Base-by-base conservation (phyloP, 257 asterid genomes). In the Linderniella brevidens region DNA sequence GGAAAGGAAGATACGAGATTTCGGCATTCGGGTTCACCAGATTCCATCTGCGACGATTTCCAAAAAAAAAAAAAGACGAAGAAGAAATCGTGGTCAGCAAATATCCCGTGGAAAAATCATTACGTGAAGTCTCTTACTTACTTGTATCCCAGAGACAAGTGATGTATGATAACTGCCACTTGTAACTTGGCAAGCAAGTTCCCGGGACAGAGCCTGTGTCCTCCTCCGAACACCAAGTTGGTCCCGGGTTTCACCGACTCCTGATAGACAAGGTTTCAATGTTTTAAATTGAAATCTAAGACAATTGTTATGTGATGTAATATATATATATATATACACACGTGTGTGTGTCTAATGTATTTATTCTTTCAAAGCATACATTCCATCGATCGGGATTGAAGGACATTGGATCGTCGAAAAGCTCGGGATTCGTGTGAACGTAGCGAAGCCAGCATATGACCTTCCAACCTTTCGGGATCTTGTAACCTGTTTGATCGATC, bases 311-410 rank as follows among this genome's bases (percentile, higher is more conserved):
- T 25, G 32, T 25, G 3, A 25, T 25, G 6, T 25, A 25, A 25
- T 25, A 25, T 25, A 25, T 25, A 25, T 2, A 3, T 25, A 25
- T 25, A 2, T 25, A 25, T 2, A 25, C 3, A 6, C 32, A 25
- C 32, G 6, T n/a, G n/a, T n/a, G n/a, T n/a, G n/a, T n/a, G n/a
- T n/a, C n/a, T n/a, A n/a, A n/a, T n/a, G n/a, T n/a, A n/a, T n/a
- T n/a, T n/a, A n/a, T n/a, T n/a, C n/a, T 50, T 50, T 18, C 19
- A 7, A 13, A 77, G 58, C 32, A 25, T 64, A 71, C 87, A 13
- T 69, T 60, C 85, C 85, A 79, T 60, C 85, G 53, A 17, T 79
- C 82, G 1, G 92, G 79, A 37, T 75, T 79, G 50, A 79, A 79
- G 35, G 69, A 14, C 62, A 63, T 15, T 0, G 85, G 85, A 52